These are phyloP conservation scores for Rhytidiadelphus loreus DNA, from an alignment of 225 moss, liverwort and hornwort species.

Conservation along the genomic window DNA sequence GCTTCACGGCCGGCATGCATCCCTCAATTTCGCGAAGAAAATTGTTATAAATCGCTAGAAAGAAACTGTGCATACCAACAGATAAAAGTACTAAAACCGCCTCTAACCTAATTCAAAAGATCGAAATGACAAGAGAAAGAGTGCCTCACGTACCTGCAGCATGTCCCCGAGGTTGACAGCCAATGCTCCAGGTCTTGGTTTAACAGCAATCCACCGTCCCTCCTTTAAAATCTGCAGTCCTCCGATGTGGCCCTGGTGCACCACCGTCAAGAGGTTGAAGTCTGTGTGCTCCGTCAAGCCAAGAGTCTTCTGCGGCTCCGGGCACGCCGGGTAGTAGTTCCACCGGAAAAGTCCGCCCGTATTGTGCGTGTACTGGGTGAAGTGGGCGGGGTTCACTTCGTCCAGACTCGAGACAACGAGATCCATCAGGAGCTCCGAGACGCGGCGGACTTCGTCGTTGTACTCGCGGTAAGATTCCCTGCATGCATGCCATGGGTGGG, in stretches of 20 bases:
- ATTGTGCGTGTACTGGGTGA: slow-evolving; percentile 3
- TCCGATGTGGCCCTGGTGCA: slow-evolving; percentile 40
- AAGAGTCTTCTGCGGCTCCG: slow-evolving; percentile 37
- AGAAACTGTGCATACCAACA: background rate
- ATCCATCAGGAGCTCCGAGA: slow-evolving; percentile 13
- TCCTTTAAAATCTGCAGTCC: slow-evolving; percentile 43
- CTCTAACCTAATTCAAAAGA: background rate
- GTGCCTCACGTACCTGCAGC: slow-evolving; percentile 14
- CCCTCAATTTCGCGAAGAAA: background rate
- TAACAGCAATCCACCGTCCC: slow-evolving; percentile 35
- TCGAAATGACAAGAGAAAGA: background rate
- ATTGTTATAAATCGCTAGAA: background rate
- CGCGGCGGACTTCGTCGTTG: background rate
- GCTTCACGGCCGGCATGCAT: background rate
- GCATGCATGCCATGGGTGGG: background rate
- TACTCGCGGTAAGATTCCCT: slow-evolving; percentile 25
- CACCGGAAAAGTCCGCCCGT: slow-evolving; percentile 18
- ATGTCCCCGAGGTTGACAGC: slow-evolving; percentile 49
- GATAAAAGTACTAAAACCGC: background rate
- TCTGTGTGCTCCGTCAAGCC: slow-evolving; percentile 44
- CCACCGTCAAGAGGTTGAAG: slow-evolving; percentile 41
- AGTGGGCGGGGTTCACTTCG: background rate
- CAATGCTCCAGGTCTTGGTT: slow-evolving; percentile 26
- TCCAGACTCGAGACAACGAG: slow-evolving; percentile 20
- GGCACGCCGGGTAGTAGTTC: slow-evolving; percentile 49